Evolutionary conservation across 176 grass and related monocot species (phyloP), one percentile per base, ranked within the genome.

Genomic region (Aegilops sharonensis): DNA sequence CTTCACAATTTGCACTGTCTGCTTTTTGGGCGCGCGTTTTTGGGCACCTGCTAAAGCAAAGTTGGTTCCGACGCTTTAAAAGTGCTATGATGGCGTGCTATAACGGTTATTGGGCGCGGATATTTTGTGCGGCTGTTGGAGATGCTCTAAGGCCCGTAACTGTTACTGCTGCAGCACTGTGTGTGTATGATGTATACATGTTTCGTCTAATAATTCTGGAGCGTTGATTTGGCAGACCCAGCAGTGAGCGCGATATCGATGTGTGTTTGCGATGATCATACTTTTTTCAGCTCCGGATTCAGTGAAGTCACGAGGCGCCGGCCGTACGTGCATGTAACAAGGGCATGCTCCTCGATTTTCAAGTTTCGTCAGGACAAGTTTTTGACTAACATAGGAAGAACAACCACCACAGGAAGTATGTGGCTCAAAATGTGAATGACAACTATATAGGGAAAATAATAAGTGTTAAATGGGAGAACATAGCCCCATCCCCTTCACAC

Each of bases 401-500:
- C 3, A 21, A 8, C 54, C 6, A 8, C 54, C 54, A 18, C 17
- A 14, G 3, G 3, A 12, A 12, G 2, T 8, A 21, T 59, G 54
- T 59, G 54, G 17, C 18, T 59, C 18, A 59, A 21, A 8, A 23
- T 37, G 3, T 14, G 11, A 11, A 66, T 66, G n/a, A 11, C 2
- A 39, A 39, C 21, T 0, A 39, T 71, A 39, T 71, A 39, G 5
- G 20, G 68, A 5, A 40, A 23, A 72, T 11, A 42, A 42, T 11
- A 42, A 72, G 23, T 72, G 6, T 23, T 72, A 24, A 5, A 43
- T 13, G 37, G 69, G 12, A 72, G 69, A 72, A 87, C 54, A 84
- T 84, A 6, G 90, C 89, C 78, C 57, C 90, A 9, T 72, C 88
- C 3, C 9, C 67, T 47, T 83, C 35, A 59, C 6, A 23, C 24